Conservation (phyloP, 306 rosid genomes). For the Macrotyloma uniflorum region DNA sequence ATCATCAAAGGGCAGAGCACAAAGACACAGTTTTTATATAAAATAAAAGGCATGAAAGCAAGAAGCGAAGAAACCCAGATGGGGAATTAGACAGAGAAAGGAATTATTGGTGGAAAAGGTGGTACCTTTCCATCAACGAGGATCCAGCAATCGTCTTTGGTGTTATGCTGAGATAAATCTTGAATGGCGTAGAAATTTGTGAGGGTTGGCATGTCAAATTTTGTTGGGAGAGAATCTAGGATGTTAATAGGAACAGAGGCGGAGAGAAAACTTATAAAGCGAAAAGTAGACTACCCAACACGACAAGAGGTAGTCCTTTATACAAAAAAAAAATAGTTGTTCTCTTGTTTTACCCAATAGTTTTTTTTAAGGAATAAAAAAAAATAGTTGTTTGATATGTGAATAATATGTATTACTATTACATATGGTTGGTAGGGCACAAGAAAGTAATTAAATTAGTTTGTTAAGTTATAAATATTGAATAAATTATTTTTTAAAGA, state of each 20-base stretch:
- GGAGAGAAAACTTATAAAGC: neutral
- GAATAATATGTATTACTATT: too few relatives aligned
- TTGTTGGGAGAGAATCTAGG: neutral
- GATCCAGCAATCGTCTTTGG: conserved; percentile 88
- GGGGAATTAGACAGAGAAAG: conserved; percentile 2
- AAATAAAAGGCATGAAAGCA: neutral
- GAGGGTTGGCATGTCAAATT: conserved; percentile 61
- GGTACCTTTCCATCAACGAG: conserved; percentile 80
- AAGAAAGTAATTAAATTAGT: too few relatives aligned
- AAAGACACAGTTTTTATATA: neutral
- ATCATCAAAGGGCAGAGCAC: neutral
- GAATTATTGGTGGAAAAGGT: neutral
- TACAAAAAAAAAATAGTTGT: neutral
- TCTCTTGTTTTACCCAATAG: too few relatives aligned
- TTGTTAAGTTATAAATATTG: too few relatives aligned
- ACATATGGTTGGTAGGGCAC: too few relatives aligned
- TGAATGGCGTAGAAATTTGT: conserved; percentile 59
- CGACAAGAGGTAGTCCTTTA: neutral
- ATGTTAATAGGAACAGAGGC: neutral
- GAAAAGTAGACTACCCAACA: neutral
- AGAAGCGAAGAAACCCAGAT: neutral
- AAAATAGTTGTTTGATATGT: too few relatives aligned
- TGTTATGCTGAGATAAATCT: conserved; percentile 69
- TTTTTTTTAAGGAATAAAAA: too few relatives aligned
- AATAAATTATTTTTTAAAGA: too few relatives aligned